These are phyloP conservation scores for Sporobolomyces phaffii DNA, from an alignment of 768 basidiomycete species.

Conservation along the genomic window DNA sequence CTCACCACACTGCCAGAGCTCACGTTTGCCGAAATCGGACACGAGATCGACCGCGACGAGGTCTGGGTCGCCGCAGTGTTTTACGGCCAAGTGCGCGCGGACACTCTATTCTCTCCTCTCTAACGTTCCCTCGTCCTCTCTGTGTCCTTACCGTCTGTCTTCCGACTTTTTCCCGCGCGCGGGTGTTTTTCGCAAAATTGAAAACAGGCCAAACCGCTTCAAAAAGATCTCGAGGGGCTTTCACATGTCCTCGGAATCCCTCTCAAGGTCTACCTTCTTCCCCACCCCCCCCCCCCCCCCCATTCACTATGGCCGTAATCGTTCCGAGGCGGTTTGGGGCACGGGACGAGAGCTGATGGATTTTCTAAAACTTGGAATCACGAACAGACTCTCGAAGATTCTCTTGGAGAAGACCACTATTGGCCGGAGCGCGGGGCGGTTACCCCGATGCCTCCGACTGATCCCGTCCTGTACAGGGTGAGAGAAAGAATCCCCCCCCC, in stretches of 20 bases:
- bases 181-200: too few species aligned
- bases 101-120: too few species aligned
- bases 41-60: slow-evolving; percentile 64
- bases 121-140: too few species aligned
- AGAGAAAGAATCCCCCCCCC: too few species aligned
- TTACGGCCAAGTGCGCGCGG: slow-evolving; percentile 65
- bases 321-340: too few species aligned
- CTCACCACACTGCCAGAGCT: slow-evolving; percentile 1
- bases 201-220: slow-evolving; percentile 62
- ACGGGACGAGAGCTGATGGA: too few species aligned
- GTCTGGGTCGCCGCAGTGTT: slow-evolving; percentile 77
- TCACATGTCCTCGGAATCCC: slow-evolving; percentile 54
- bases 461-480: slow-evolving; percentile 73
- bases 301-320: too few species aligned
- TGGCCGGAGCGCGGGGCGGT: slow-evolving; percentile 62
- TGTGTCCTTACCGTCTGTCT: too few species aligned
- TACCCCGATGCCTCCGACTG: slow-evolving; percentile 65
- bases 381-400: slow-evolving; percentile 47
- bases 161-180: too few species aligned
- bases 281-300: too few species aligned
- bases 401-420: slow-evolving; percentile 63
- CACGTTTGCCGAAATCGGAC: slow-evolving; percentile 62
- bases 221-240: slow-evolving; percentile 58
- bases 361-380: too few species aligned
- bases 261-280: background rate